Evolutionary conservation across 2,329 filamentous ascomycete species (phyloP), one percentile per base, ranked within the genome.

Genomic region (Teratosphaeria nubilosa): DNA sequence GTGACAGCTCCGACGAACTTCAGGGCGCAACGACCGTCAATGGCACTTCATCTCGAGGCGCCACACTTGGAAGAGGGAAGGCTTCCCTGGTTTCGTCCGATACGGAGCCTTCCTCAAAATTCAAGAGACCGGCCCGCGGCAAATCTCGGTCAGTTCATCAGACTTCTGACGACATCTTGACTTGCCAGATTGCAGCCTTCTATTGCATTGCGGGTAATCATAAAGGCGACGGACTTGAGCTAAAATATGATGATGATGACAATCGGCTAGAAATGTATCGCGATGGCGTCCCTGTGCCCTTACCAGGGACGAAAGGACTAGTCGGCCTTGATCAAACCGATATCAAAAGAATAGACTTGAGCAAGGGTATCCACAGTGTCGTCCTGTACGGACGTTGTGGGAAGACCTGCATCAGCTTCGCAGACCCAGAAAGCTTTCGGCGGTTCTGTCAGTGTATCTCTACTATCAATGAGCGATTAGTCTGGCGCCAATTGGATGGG

Each of bases 401-500:
- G 13, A 30, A 53, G 7, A 59, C 62, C 10, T 62, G 58, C 55
- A 37, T 64, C 30, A 45, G 51, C 9, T 59, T 64, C 20, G 9
- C 32, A 4, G 56, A 61, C 27, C 10, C 51, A 4, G 10, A 32
- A 1, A 56, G 45, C 14, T 32, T 55, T 31, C 9, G 48, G 16
- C 58, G 60, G 58, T 48, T 61, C n/a, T 16, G 55, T 37, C 13
- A 27, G 9, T 41, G 25, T 34, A 24, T 59, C 9, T 5, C 13
- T 20, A 10, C 16, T 7, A 20, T 30, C 24, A 53, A 31, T 14
- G 31, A 55, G 7, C 41, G 41, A 9, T 48, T 4, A 3, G n/a
- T n/a, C 20, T 20, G 3, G 5, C 14, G 9, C 1, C 9, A 5
- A 5, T 9, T 3, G 1, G 14, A 9, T 48, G 41, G 20, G 6